Percentiles rank a stretch among this genome's conserved stretches.
Conservation (phyloP, 129 eudicot genomes). For the Centaurea solstitialis region DNA sequence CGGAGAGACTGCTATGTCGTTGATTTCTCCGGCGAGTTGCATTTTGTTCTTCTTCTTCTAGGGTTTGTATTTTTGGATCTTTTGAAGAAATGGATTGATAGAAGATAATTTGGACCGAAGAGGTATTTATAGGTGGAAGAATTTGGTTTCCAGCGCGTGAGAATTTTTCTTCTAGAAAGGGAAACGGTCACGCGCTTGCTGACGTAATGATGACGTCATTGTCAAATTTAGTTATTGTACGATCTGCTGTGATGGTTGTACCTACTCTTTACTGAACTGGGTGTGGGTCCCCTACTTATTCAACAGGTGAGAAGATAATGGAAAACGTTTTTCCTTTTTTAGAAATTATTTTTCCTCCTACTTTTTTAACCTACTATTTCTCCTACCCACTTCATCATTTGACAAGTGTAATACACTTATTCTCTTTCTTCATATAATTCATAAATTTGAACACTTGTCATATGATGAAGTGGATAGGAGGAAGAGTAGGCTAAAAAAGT, state of each 20-base stretch:
- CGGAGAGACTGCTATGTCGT: conserved; percentile 21
- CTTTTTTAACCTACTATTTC: no score
- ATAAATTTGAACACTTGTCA: no score
- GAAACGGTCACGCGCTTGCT: neutral
- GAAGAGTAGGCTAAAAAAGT: no score
- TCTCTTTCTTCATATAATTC: no score
- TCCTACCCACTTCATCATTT: no score
- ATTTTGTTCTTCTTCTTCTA: neutral
- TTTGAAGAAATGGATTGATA: neutral
- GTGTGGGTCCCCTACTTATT: neutral
- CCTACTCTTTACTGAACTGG: neutral
- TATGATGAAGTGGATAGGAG: no score
- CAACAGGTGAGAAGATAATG: neutral
- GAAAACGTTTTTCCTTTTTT: neutral
- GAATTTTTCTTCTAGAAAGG: neutral
- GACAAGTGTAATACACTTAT: no score
- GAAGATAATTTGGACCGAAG: no score
- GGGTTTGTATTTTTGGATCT: neutral
- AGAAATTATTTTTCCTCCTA: neutral
- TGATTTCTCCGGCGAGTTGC: conserved; percentile 1
- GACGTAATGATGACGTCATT: neutral
- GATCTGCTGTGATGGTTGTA: neutral
- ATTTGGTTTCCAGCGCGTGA: neutral
- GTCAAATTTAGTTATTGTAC: neutral
- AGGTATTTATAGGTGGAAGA: conserved; percentile 2